Evolutionary conservation across 192 early-diverging fungal species (phyloP).

Genomic region (Coemansia sp.): DNA sequence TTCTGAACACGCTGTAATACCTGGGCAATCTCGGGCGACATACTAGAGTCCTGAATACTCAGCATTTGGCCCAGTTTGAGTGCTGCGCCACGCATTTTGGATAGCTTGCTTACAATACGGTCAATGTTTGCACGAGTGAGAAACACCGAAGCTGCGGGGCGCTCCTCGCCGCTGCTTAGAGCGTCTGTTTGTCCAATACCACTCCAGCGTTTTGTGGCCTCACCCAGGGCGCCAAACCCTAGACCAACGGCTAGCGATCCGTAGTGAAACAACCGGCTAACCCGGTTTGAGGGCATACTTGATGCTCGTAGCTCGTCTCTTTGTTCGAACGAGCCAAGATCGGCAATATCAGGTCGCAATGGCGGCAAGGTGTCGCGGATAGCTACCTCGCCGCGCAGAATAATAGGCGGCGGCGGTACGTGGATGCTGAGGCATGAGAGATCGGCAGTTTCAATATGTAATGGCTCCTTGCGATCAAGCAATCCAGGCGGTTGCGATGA

Average conservation of each 20-base stretch:
- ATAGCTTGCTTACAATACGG: conserved; percentile 78
- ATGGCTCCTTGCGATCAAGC: conserved; percentile 19
- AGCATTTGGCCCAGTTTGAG: conserved; percentile 98
- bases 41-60: conserved; percentile 83
- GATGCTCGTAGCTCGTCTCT: conserved; percentile 22
- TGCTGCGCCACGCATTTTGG: conserved; percentile 93
- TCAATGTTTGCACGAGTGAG: conserved; percentile 80
- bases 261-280: conserved; percentile 79
- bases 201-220: conserved; percentile 61
- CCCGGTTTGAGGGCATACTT: conserved; percentile 73
- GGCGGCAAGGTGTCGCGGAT: not conserved
- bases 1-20: conserved; percentile 89
- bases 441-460: conserved; percentile 17
- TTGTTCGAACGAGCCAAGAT: not conserved
- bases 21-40: conserved; percentile 77
- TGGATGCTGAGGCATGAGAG: conserved; percentile 16
- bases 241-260: conserved; percentile 70
- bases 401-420: conserved; percentile 29
- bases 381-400: conserved; percentile 10
- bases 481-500: conserved; percentile 16
- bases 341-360: not conserved
- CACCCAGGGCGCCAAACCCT: conserved; percentile 68
- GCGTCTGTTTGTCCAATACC: conserved; percentile 50
- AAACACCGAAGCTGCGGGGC: conserved; percentile 55
- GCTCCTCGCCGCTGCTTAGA: conserved; percentile 9